phyloP scores from a whole-genome alignment of 306 rosid species.

The Crotalaria pallida region DNA sequence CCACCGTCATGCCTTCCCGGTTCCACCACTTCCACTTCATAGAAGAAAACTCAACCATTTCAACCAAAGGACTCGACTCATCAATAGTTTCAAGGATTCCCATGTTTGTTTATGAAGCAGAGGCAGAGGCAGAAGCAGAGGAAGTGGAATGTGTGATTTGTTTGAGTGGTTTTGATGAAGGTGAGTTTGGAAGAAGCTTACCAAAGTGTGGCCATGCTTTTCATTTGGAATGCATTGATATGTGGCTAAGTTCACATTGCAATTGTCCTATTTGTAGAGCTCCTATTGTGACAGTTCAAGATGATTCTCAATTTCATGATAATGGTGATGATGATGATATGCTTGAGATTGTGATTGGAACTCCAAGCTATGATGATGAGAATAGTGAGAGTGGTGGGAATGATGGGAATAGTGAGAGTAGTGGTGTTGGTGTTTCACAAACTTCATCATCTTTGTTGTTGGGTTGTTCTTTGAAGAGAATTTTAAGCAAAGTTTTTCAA shows the following conservation, averaged over 20 bases:
- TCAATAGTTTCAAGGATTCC: constrained; percentile 54
- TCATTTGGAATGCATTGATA: constrained; percentile 80
- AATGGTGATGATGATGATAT: constrained; percentile 1
- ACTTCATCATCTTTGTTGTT: constrained; percentile 46
- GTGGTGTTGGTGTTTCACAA: constrained; percentile 20
- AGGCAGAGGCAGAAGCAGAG: neutral
- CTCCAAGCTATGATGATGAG: constrained; percentile 35
- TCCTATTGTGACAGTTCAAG: constrained; percentile 17
- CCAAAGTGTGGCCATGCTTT: constrained; percentile 72
- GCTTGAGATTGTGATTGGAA: constrained; percentile 36
- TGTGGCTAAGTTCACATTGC: constrained; percentile 79
- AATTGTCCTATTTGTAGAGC: constrained; percentile 82
- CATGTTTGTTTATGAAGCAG: constrained; percentile 37
- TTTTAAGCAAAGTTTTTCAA: constrained; percentile 59
- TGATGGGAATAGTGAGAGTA: neutral
- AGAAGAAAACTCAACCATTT: constrained; percentile 27
- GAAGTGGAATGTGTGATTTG: constrained; percentile 75
- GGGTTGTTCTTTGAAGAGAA: constrained; percentile 59
- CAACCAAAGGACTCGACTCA: constrained; percentile 65
- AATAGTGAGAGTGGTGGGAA: constrained; percentile 14
- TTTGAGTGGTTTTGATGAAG: constrained; percentile 53
- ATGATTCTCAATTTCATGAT: neutral
- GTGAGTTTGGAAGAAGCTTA: constrained; percentile 61
- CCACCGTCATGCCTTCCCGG: constrained; percentile 32
- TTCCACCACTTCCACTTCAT: constrained; percentile 31